A percentile compares a stretch with the other conserved stretches of the same genome.
These are phyloP conservation scores for Thelonectria rubi DNA, from an alignment of 2,329 filamentous ascomycete species.

Conservation along the genomic window DNA sequence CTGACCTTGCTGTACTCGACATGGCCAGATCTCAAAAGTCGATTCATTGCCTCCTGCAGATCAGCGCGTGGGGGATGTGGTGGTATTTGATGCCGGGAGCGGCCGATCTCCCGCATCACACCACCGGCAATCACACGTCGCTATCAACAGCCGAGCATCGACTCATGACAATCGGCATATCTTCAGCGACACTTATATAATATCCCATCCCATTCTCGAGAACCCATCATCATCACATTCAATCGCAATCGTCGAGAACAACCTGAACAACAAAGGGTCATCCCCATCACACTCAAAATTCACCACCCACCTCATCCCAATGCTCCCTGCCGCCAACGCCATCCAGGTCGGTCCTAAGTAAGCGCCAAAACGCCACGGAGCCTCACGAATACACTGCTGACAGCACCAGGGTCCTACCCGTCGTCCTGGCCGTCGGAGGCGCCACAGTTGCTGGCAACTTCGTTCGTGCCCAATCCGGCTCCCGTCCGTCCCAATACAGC, in stretches of 20 bases:
- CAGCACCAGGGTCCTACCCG: slow-evolving; percentile 29
- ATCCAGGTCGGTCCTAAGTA: slow-evolving; percentile 30
- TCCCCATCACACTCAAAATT: neutral
- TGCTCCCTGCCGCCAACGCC: slow-evolving; percentile 31
- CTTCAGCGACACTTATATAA: slow-evolving; percentile 29
- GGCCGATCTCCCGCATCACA: slow-evolving; percentile 35
- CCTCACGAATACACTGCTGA: slow-evolving; percentile 2
- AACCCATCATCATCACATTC: slow-evolving; percentile 6
- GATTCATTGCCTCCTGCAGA: neutral
- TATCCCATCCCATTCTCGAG: neutral
- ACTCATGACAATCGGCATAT: slow-evolving; percentile 6
- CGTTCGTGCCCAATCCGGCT: slow-evolving; percentile 21
- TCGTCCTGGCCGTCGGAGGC: slow-evolving; percentile 36
- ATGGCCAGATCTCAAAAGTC: neutral
- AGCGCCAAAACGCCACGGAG: neutral
- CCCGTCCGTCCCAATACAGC: slow-evolving; percentile 19
- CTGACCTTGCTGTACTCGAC: neutral
- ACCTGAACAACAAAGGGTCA: neutral
- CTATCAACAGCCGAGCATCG: slow-evolving; percentile 12
- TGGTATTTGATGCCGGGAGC: slow-evolving; percentile 23
- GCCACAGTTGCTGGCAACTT: slow-evolving; percentile 32
- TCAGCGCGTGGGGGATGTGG: slow-evolving; percentile 12
- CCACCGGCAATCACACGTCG: slow-evolving; percentile 35
- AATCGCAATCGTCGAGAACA: neutral
- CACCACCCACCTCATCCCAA: slow-evolving; percentile 22